Conservation (phyloP, 2,329 filamentous ascomycete genomes). For the Endoconidiophora laricicola region DNA sequence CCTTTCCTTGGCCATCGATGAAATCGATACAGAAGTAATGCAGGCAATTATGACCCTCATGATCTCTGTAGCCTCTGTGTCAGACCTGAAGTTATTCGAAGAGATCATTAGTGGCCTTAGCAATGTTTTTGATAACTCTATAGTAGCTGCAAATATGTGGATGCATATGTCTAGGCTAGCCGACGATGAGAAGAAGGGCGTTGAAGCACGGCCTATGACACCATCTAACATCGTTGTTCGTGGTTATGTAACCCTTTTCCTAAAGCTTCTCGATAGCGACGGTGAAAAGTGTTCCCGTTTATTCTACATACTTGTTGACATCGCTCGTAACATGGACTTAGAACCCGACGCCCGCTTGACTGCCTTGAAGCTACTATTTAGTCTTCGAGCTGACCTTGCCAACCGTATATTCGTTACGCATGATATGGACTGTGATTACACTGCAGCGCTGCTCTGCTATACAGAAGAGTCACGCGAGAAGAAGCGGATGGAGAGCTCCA, state of each 20-base stretch:
- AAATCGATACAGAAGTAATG: conserved; percentile 48
- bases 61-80: conserved; percentile 44
- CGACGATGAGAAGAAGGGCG: conserved; percentile 14
- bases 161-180: conserved; percentile 15
- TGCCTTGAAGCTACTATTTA: conserved; percentile 63
- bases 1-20: conserved; percentile 42
- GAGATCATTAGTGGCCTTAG: conserved; percentile 24
- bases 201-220: conserved; percentile 24
- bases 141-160: conserved; percentile 3
- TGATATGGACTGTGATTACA: conserved; percentile 52
- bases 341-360: conserved; percentile 56
- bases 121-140: conserved; percentile 10
- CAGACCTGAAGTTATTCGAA: conserved; percentile 41
- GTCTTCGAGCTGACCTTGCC: conserved; percentile 67
- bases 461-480: conserved; percentile 36
- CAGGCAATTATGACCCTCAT: conserved; percentile 48
- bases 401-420: conserved; percentile 57
- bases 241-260: conserved; percentile 60
- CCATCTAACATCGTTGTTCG: conserved; percentile 54
- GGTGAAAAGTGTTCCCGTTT: conserved; percentile 45
- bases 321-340: conserved; percentile 41
- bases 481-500: conserved; percentile 33
- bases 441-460: conserved; percentile 57
- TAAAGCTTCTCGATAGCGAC: conserved; percentile 51
- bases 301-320: conserved; percentile 46